A percentile compares a stretch with the other conserved stretches of the same genome.
Evolutionary conservation across 129 eudicot species (phyloP).

Genomic region (Oenanthe sinensis): DNA sequence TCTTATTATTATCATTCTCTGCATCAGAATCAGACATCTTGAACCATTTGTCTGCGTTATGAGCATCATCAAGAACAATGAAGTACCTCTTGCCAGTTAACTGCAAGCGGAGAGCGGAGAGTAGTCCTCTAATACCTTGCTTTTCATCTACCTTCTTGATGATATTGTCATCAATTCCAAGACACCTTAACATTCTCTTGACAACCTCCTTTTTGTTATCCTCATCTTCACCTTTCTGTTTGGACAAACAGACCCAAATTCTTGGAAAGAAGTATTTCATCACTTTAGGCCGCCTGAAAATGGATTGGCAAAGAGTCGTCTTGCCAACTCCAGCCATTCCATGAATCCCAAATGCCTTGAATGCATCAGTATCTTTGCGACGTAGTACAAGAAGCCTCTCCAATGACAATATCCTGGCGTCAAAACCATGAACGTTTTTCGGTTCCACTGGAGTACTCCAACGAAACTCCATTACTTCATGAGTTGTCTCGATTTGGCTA

Average conservation of each 20-base stretch:
- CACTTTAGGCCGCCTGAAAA: constrained; percentile 7
- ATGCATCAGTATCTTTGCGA: constrained; percentile 9
- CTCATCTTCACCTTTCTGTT: not conserved
- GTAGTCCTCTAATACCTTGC: not conserved
- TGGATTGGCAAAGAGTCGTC: constrained; percentile 7
- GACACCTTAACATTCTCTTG: constrained; percentile 12
- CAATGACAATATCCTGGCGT: constrained; percentile 18
- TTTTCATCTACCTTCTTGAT: not conserved
- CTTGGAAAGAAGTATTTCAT: constrained; percentile 29
- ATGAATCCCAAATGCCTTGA: constrained; percentile 33
- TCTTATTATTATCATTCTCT: not conserved
- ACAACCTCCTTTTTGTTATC: not conserved
- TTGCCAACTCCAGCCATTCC: constrained; percentile 29
- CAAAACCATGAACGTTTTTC: constrained; percentile 25
- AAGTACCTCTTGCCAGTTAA: constrained; percentile 16
- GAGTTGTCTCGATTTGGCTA: not conserved
- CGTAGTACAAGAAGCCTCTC: constrained; percentile 30
- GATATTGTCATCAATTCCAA: constrained; percentile 1
- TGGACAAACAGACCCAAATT: constrained; percentile 52
- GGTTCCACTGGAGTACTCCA: constrained; percentile 33
- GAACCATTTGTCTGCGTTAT: not conserved
- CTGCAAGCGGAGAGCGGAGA: constrained; percentile 11
- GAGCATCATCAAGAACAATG: constrained; percentile 13
- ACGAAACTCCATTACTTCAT: constrained; percentile 9
- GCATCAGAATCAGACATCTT: not conserved